phyloP scores from a whole-genome alignment of 2,329 filamentous ascomycete genomes.

The Boeremia lycopersici region DNA sequence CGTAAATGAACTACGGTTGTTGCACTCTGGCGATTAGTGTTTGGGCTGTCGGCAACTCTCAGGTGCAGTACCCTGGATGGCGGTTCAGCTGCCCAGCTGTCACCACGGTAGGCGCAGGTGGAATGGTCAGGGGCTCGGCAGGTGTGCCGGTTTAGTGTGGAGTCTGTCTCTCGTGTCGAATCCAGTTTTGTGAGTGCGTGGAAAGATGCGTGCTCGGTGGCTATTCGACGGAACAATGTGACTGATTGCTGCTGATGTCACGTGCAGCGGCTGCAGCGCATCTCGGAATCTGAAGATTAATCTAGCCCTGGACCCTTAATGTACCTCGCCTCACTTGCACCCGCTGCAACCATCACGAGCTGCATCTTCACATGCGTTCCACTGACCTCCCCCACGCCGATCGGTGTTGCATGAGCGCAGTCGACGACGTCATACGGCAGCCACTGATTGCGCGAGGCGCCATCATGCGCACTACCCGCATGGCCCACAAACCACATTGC shows the following conservation, averaged over 20 bases:
- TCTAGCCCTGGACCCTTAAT: not conserved
- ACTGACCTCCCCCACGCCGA: slow-evolving; percentile 5
- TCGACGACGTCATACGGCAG: slow-evolving; percentile 10
- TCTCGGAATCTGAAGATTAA: not conserved
- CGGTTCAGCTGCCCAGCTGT: not conserved
- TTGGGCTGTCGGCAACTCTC: no score
- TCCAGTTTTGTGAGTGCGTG: no score
- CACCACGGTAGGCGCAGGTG: not conserved
- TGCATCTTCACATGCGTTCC: slow-evolving; percentile 12
- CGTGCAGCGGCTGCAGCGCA: slow-evolving; percentile 8
- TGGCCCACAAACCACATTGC: slow-evolving; percentile 12
- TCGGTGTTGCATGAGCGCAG: slow-evolving; percentile 3
- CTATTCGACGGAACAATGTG: no score
- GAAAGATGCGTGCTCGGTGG: not conserved
- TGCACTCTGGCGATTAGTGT: no score
- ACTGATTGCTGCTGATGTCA: not conserved
- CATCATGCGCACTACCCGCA: slow-evolving; percentile 12
- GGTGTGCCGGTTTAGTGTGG: not conserved
- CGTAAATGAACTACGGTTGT: no score
- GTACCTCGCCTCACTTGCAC: slow-evolving; percentile 8
- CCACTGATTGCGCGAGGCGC: slow-evolving; percentile 7
- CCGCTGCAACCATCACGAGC: slow-evolving; percentile 2
- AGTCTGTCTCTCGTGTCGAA: not conserved
- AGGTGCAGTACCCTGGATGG: not conserved
- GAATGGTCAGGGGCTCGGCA: not conserved